phyloP scores from a whole-genome alignment of 176 grass and related monocot genomes.

The Oryza nivara region DNA sequence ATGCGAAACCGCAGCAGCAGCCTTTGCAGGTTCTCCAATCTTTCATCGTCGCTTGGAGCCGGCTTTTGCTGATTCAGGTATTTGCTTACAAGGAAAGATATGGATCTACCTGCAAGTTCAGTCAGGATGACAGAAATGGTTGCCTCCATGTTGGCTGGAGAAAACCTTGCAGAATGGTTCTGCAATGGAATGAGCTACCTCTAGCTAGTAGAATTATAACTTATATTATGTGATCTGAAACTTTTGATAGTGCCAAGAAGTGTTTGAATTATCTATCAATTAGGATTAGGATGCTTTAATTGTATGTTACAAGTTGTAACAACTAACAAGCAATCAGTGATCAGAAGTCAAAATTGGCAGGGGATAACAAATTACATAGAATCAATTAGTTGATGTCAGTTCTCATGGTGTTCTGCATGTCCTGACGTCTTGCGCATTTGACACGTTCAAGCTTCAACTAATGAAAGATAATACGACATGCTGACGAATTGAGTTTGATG shows the following conservation, averaged over 20 bases:
- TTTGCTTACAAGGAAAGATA: background rate
- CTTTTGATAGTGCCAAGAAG: background rate
- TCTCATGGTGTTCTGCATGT: background rate
- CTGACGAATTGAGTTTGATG: background rate
- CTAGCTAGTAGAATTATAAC: background rate
- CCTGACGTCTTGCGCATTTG: background rate
- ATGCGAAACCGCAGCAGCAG: background rate
- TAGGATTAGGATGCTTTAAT: background rate
- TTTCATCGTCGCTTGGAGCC: background rate
- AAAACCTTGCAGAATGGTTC: background rate
- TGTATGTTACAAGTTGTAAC: background rate
- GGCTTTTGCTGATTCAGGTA: background rate
- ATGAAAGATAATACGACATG: background rate
- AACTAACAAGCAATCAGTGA: background rate
- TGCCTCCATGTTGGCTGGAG: constrained; percentile 2
- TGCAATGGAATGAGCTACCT: background rate
- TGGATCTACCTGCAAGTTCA: constrained; percentile 8
- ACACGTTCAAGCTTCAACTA: background rate
- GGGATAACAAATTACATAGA: background rate
- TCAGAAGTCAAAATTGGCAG: background rate
- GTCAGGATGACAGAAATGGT: background rate
- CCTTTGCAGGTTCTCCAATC: background rate
- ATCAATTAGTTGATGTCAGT: background rate
- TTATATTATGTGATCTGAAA: background rate
- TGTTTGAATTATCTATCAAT: background rate